Evolutionary conservation across 257 asterid genomes (phyloP).

Genomic region (Jacaranda copaia): DNA sequence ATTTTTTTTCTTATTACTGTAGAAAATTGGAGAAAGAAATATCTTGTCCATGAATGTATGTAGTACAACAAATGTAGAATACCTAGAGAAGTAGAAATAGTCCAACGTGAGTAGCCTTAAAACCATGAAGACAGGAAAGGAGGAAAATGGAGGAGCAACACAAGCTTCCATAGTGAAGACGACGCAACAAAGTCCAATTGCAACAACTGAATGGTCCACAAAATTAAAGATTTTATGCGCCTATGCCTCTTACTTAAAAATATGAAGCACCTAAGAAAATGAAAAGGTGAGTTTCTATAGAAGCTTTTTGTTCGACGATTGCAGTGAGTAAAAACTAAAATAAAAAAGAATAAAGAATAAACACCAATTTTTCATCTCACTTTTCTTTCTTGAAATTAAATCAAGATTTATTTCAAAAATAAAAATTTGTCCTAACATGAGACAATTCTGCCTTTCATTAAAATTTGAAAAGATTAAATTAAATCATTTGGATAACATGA

Average conservation of each 20-base stretch:
- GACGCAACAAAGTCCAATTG: neutral
- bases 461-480: too few species aligned
- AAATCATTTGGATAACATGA: too few species aligned
- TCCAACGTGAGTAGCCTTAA: conserved; percentile 3
- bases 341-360: neutral
- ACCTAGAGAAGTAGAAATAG: neutral
- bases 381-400: neutral
- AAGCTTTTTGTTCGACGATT: neutral
- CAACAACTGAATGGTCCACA: conserved; percentile 20
- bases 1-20: neutral
- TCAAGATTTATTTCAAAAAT: too few species aligned
- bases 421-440: too few species aligned
- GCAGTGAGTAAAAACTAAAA: neutral
- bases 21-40: neutral
- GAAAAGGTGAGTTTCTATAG: neutral
- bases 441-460: too few species aligned
- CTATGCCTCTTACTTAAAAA: neutral
- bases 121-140: neutral
- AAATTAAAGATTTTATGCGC: neutral
- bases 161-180: neutral
- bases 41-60: neutral
- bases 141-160: neutral
- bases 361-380: neutral
- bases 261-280: neutral
- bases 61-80: conserved; percentile 1